Conservation (phyloP, 139 green algal species). For the Bryopsis sp. region DNA sequence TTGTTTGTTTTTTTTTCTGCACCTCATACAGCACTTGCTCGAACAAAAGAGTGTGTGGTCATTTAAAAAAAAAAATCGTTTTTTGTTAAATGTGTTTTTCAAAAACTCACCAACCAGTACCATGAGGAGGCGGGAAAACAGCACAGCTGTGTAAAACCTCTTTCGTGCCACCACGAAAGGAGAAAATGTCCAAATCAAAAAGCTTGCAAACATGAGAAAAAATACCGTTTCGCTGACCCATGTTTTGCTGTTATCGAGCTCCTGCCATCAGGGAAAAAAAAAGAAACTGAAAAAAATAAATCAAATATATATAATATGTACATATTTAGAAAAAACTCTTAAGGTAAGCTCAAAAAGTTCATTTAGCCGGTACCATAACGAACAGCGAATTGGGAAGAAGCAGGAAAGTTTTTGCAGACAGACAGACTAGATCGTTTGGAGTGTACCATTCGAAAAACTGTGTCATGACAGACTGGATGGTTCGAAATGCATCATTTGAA, state of each 20-base stretch:
- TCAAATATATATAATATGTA: background rate
- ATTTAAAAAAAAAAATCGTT: no score
- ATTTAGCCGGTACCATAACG: background rate
- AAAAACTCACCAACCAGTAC: conserved; percentile 60
- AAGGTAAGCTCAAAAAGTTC: background rate
- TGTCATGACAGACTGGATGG: background rate
- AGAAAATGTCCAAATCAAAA: conserved; percentile 76
- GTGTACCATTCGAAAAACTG: background rate
- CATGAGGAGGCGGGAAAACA: conserved; percentile 69
- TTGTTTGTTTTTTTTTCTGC: no score
- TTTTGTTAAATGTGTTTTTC: no score
- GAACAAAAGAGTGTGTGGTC: no score
- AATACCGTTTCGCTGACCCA: conserved; percentile 83
- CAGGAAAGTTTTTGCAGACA: background rate
- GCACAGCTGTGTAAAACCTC: conserved; percentile 80
- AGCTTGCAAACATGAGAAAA: conserved; percentile 50
- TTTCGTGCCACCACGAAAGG: conserved; percentile 71
- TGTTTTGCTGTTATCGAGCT: conserved; percentile 55
- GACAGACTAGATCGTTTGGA: background rate
- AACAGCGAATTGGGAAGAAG: no score
- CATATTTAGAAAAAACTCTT: background rate
- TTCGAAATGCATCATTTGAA: conserved; percentile 2
- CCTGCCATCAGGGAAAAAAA: conserved; percentile 31
- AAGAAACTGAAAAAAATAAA: background rate
- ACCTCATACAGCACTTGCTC: no score